These are phyloP conservation scores for Lactifluus echinatus DNA, from an alignment of 768 basidiomycete species.

Conservation along the genomic window DNA sequence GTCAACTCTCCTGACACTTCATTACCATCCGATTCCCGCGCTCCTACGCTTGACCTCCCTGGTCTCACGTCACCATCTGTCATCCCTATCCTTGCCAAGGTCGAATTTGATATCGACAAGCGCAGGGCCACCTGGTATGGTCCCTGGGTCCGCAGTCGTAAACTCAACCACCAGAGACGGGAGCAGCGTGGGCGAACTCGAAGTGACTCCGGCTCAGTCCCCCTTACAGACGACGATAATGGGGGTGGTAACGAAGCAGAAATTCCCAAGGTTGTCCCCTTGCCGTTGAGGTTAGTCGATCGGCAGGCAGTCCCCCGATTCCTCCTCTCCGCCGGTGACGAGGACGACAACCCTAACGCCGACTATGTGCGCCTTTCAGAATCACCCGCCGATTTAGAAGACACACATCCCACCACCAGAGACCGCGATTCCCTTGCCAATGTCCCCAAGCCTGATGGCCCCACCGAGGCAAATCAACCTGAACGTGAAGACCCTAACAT, in stretches of 20 bases:
- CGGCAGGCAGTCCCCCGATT: constrained; percentile 29
- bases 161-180: constrained; percentile 52
- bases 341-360: constrained; percentile 17
- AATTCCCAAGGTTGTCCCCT: constrained; percentile 29
- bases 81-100: constrained; percentile 82
- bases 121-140: constrained; percentile 77
- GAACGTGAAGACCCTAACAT: constrained; percentile 34
- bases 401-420: constrained; percentile 28
- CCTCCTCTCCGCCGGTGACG: constrained; percentile 20
- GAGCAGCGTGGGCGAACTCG: constrained; percentile 14
- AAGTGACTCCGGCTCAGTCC: background rate
- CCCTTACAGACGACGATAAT: constrained; percentile 20
- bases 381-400: constrained; percentile 23
- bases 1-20: constrained; percentile 26
- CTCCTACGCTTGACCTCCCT: constrained; percentile 52
- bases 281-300: constrained; percentile 42
- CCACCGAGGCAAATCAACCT: constrained; percentile 25
- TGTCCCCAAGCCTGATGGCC: constrained; percentile 55
- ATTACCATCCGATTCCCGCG: constrained; percentile 30
- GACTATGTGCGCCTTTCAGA: constrained; percentile 14
- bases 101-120: constrained; percentile 90
- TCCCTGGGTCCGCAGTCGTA: constrained; percentile 67
- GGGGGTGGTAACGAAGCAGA: constrained; percentile 22
- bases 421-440: constrained; percentile 46
- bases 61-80: constrained; percentile 56